Conservation (phyloP, 176 grass and related monocot genomes). For the Aegilops speltoides region DNA sequence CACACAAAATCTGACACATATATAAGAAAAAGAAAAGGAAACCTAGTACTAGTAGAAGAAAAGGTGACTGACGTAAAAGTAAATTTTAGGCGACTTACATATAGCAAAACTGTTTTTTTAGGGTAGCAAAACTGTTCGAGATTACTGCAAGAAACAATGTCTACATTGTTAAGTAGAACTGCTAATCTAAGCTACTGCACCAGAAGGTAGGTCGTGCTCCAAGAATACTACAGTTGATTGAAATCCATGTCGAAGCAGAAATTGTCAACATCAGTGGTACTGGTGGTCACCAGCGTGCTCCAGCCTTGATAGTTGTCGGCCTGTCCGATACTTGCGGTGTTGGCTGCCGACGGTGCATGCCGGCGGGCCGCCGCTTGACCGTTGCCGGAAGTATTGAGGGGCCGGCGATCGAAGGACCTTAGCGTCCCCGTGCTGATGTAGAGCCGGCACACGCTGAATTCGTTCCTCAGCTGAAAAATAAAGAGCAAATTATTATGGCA, state of each 20-base stretch:
- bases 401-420: slow-evolving; percentile 65
- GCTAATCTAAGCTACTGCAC: too few relatives aligned
- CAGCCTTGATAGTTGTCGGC: neutral
- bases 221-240: neutral
- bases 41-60: too few relatives aligned
- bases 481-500: neutral
- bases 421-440: slow-evolving; percentile 54
- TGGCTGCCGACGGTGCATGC: neutral
- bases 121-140: too few relatives aligned
- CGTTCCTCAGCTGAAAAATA: slow-evolving; percentile 45
- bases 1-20: too few relatives aligned
- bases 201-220: too few relatives aligned
- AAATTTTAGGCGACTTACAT: too few relatives aligned
- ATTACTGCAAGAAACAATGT: too few relatives aligned
- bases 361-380: neutral
- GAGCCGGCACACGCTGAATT: slow-evolving; percentile 66
- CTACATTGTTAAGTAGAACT: too few relatives aligned
- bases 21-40: too few relatives aligned
- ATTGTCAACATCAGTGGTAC: neutral
- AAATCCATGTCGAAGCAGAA: slow-evolving; percentile 1
- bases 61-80: too few relatives aligned
- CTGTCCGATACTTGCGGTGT: neutral
- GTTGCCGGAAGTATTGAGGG: slow-evolving; percentile 15
- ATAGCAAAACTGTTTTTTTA: too few relatives aligned
- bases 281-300: neutral